These are phyloP conservation scores for Tilletiaria anomala DNA, from an alignment of 1,284 basidiomycete species.

Conservation along the genomic window DNA sequence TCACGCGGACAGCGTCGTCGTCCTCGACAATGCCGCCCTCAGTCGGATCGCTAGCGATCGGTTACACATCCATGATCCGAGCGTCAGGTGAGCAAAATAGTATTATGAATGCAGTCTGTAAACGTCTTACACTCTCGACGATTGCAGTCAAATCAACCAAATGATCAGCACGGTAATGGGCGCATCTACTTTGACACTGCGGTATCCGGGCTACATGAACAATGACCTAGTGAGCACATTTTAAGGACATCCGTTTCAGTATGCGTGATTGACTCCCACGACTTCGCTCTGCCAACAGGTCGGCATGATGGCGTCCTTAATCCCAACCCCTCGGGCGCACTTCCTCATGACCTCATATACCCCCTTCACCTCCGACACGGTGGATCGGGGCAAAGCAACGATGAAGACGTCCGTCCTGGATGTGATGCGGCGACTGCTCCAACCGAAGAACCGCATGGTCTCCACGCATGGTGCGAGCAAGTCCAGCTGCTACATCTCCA, in stretches of 20 bases:
- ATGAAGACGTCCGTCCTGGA: conserved; percentile 54
- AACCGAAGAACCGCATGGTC: conserved; percentile 98
- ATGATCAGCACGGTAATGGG: conserved; percentile 43
- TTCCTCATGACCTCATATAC: conserved; percentile 99
- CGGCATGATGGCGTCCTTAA: conserved; percentile 89
- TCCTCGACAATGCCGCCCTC: conserved; percentile 89
- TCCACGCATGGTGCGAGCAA: conserved; percentile 51
- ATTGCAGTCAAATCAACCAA: conserved; percentile 45
- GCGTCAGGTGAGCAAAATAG: conserved; percentile 73
- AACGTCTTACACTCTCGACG: neutral
- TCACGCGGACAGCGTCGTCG: conserved; percentile 92
- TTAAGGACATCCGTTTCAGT: neutral
- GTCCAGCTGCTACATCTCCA: conserved; percentile 63
- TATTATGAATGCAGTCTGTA: neutral
- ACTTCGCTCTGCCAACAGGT: conserved; percentile 43
- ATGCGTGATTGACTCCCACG: neutral
- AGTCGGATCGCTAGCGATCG: conserved; percentile 81
- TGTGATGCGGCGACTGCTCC: conserved; percentile 91
- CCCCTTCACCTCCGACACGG: conserved; percentile 76
- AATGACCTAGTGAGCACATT: conserved; percentile 53
- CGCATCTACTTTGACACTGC: conserved; percentile 87
- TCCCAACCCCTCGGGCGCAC: conserved; percentile 96
- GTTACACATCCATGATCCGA: conserved; percentile 74
- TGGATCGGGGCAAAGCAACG: conserved; percentile 36
- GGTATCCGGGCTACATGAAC: conserved; percentile 99